phyloP scores from a whole-genome alignment of 345 rosid species.

The Arabidopsis suecica region DNA sequence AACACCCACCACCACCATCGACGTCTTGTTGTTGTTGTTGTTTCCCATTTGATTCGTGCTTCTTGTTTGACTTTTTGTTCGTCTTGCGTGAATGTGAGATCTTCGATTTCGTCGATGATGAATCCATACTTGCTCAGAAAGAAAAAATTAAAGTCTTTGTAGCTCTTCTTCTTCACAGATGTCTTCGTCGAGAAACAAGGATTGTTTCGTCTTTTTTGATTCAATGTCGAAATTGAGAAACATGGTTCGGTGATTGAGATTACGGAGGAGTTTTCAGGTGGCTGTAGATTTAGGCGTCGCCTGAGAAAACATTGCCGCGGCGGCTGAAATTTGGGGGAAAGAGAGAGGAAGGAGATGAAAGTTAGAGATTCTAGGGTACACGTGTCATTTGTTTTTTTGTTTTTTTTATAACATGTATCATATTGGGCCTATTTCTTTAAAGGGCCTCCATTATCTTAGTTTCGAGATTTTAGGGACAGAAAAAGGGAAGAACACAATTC shows the following conservation, averaged over 20 bases:
- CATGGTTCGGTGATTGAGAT: background rate
- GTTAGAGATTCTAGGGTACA: constrained; percentile 36
- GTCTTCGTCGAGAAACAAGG: background rate
- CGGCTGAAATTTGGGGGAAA: constrained; percentile 38
- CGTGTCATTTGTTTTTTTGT: background rate
- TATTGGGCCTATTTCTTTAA: constrained; percentile 1
- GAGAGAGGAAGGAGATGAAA: constrained; percentile 14
- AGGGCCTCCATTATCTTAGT: background rate
- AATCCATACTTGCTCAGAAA: constrained; percentile 43
- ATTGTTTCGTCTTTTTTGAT: background rate
- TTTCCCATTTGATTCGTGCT: constrained; percentile 50
- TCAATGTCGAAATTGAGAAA: background rate
- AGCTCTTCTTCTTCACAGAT: constrained; percentile 18
- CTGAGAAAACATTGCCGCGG: constrained; percentile 35
- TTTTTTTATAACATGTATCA: background rate
- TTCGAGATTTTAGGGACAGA: too few relatives aligned
- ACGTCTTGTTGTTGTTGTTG: constrained; percentile 21
- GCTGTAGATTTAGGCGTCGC: constrained; percentile 20
- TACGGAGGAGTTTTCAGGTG: background rate
- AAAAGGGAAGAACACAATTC: too few relatives aligned
- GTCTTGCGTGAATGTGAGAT: constrained; percentile 59
- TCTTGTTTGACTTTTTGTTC: constrained; percentile 61
- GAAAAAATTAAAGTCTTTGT: constrained; percentile 10
- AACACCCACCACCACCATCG: constrained; percentile 51
- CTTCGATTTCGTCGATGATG: constrained; percentile 68